Base-by-base conservation (phyloP, 805 yeast genomes). In the Yamadazyma sp. region DNA sequence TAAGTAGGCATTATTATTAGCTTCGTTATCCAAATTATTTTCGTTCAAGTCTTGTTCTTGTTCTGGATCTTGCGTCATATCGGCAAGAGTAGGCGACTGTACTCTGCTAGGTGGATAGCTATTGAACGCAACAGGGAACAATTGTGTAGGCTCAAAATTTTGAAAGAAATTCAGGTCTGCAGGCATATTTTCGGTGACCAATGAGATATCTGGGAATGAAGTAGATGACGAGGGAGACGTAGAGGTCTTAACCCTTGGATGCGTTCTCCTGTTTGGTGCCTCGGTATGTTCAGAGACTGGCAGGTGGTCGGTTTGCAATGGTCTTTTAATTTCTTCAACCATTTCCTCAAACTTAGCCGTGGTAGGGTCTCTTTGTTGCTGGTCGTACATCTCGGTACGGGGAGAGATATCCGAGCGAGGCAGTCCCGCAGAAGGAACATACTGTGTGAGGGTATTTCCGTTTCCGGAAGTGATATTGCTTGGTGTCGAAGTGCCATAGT, bases 121-220 rank as follows among this genome's bases (percentile, higher is more conserved):
- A 46, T 48, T 67, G 25, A 20, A 13, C 50, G 49, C 53, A 16
- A 54, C 61, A 4, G 81, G 81, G 47, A 77, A 77, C 45, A 77
- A 64, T 44, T 75, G 80, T 11, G 78, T 67, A 12, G 81, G 81
- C 52, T 76, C 77, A 55, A 77, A 77, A 44, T 73, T 72, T 36
- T 72, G 77, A 38, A 67, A 61, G 49, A 72, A 71, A 18, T 62
- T 63, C 39, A 53, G 61, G 28, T 67, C 65, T 22, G 73, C 65
- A 14, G 83, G 68, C 40, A 76, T 61, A 41, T 65, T 71, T 40
- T 71, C 71, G 6, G 82, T 75, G 36, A 78, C 73, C 32, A 79
- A 68, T 12, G 80, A 66, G 59, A 80, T 78, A 24, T 71, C 76
- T 20, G 75, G 73, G 42, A 82, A 67, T 8, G 71, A 63, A 24